Percentiles rank a stretch among this genome's conserved stretches.
These are phyloP conservation scores for Pythium dissimile DNA, from an alignment of 352 stramenopile genomes.

Conservation along the genomic window DNA sequence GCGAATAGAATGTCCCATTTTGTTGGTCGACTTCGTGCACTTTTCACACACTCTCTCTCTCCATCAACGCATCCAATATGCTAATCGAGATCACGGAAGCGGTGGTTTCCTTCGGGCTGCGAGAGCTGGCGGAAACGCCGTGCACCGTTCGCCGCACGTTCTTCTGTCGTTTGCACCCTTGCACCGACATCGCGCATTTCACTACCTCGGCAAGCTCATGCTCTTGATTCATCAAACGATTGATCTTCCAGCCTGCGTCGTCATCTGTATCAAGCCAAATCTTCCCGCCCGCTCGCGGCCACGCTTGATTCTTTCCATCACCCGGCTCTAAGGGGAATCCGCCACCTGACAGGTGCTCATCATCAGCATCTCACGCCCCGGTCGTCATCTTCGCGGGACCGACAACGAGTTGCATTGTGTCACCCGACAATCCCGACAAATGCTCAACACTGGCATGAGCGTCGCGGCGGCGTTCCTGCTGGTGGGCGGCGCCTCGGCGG, in stretches of 20 bases:
- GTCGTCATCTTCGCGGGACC: neutral
- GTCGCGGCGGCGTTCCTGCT: conserved; percentile 17
- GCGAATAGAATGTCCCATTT: no score
- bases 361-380: neutral
- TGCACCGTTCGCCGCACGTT: conserved; percentile 16
- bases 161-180: neutral
- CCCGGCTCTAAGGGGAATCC: neutral
- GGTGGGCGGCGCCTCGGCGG: conserved; percentile 9
- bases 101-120: no score
- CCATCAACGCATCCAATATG: no score
- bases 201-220: no score
- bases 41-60: neutral
- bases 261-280: no score
- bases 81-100: no score
- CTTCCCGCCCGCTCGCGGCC: no score
- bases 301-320: no score
- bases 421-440: neutral
- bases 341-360: neutral
- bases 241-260: no score
- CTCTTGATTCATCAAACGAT: no score
- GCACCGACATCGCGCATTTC: no score
- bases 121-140: conserved; percentile 3
- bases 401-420: neutral
- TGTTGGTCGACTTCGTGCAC: neutral
- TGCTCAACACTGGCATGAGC: conserved; percentile 17